A percentile compares a stretch with the other conserved stretches of the same genome.
These are phyloP conservation scores for Ogataea hybrid DNA, from an alignment of 1,139 yeast genomes.

Conservation along the genomic window DNA sequence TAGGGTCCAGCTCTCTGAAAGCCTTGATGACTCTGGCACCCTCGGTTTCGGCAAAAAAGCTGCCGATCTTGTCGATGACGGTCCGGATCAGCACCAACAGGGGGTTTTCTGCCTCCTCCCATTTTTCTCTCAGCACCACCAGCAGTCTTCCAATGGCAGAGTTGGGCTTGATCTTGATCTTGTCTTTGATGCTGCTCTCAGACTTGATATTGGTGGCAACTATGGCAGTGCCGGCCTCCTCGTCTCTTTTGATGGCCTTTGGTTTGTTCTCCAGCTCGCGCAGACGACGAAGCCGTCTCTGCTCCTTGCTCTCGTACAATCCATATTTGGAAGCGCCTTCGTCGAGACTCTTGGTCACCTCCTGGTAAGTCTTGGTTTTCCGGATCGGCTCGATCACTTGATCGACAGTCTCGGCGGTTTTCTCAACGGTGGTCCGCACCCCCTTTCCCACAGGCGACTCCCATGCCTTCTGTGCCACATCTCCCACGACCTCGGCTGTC, in stretches of 20 bases:
- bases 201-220: slow-evolving; percentile 83
- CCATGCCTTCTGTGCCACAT: slow-evolving; percentile 91
- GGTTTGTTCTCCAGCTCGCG: slow-evolving; percentile 57
- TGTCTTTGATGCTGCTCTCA: slow-evolving; percentile 49
- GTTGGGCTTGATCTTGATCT: slow-evolving; percentile 61
- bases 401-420: slow-evolving; percentile 80
- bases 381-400: slow-evolving; percentile 93
- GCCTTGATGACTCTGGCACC: slow-evolving; percentile 85
- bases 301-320: slow-evolving; percentile 85
- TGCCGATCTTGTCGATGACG: slow-evolving; percentile 74
- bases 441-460: slow-evolving; percentile 90
- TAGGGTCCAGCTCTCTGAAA: slow-evolving; percentile 88
- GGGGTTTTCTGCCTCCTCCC: slow-evolving; percentile 97
- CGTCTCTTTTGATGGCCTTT: slow-evolving; percentile 71
- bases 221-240: slow-evolving; percentile 81
- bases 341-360: slow-evolving; percentile 83
- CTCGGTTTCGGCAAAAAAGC: slow-evolving; percentile 94
- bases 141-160: slow-evolving; percentile 68
- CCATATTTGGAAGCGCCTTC: slow-evolving; percentile 93
- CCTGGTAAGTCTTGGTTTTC: slow-evolving; percentile 85
- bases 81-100: slow-evolving; percentile 80
- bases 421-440: slow-evolving; percentile 76
- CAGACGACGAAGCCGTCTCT: slow-evolving; percentile 73
- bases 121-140: slow-evolving; percentile 62
- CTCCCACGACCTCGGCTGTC: slow-evolving; percentile 94